Percentiles rank a stretch among this genome's conserved stretches.
phyloP scores from a whole-genome alignment of 441 rosid genomes.

The Gossypium laxum region DNA sequence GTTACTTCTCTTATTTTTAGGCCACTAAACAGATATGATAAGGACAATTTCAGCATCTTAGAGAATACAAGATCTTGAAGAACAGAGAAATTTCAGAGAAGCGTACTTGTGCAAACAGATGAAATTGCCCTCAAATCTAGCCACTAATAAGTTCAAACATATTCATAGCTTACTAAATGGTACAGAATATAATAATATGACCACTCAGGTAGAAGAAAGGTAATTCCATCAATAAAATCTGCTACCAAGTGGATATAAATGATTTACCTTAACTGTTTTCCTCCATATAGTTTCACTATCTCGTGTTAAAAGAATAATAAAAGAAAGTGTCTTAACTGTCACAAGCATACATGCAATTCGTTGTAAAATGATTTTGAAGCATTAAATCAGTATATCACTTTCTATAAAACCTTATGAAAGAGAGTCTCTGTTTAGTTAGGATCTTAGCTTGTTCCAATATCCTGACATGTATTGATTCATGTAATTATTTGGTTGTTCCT shows the following conservation, averaged over 20 bases:
- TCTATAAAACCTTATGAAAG: not conserved
- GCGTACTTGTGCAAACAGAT: not conserved
- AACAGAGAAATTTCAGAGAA: not conserved
- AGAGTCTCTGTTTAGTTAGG: not conserved
- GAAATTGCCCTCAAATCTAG: not conserved
- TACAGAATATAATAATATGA: not conserved
- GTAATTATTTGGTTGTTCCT: not conserved
- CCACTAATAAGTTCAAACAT: not conserved
- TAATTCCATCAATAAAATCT: not conserved
- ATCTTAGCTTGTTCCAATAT: not conserved
- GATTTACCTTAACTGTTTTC: not conserved
- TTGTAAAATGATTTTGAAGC: not conserved
- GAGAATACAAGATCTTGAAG: not conserved
- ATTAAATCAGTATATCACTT: not conserved
- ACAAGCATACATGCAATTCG: not conserved
- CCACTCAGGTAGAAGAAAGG: not conserved
- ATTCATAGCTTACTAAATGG: not conserved
- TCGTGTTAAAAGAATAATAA: not conserved
- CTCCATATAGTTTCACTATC: not conserved
- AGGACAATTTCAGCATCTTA: not conserved
- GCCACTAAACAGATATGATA: not conserved
- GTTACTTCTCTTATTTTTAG: not conserved
- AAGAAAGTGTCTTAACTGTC: not conserved
- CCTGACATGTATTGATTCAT: not conserved
- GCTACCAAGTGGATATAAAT: not conserved